These are phyloP conservation scores for Wickerhamiella infanticola DNA, from an alignment of 1,139 yeast species.

Conservation along the genomic window DNA sequence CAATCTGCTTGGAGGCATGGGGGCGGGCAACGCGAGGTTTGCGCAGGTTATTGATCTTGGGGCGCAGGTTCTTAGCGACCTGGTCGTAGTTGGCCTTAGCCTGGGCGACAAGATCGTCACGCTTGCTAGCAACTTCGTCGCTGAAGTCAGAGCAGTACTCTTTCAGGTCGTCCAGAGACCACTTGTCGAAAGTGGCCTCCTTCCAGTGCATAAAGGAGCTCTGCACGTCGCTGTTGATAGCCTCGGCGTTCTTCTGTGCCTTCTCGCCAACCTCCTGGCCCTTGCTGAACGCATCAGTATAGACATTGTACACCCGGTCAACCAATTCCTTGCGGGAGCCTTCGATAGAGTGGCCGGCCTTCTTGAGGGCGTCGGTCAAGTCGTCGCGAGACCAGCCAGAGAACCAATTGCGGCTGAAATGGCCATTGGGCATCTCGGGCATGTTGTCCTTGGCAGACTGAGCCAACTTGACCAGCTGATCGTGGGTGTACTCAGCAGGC, in stretches of 20 bases:
- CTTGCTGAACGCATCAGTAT: conserved; percentile 17
- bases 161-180: conserved; percentile 41
- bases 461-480: conserved; percentile 34
- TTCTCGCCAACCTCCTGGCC: conserved; percentile 16
- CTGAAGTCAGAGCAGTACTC: conserved; percentile 41
- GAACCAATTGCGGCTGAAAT: conserved; percentile 24
- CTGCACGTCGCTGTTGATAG: conserved; percentile 1
- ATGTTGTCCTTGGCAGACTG: conserved; percentile 30
- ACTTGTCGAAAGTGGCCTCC: conserved; percentile 31
- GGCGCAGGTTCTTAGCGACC: conserved; percentile 15
- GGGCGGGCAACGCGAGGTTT: not conserved
- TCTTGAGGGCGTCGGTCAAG: conserved; percentile 28
- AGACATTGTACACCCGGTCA: conserved; percentile 11
- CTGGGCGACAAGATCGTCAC: conserved; percentile 31
- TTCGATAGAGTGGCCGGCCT: conserved; percentile 24
- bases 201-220: conserved; percentile 17
- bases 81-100: conserved; percentile 34
- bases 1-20: conserved; percentile 6
- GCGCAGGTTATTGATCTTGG: not conserved
- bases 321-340: conserved; percentile 28
- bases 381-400: conserved; percentile 33
- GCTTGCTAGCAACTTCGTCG: conserved; percentile 26
- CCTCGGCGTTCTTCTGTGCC: conserved; percentile 7
- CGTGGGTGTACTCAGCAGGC: conserved; percentile 33
- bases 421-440: conserved; percentile 18